phyloP scores from a whole-genome alignment of 768 basidiomycete species.

The Boletus rubroflammeus region DNA sequence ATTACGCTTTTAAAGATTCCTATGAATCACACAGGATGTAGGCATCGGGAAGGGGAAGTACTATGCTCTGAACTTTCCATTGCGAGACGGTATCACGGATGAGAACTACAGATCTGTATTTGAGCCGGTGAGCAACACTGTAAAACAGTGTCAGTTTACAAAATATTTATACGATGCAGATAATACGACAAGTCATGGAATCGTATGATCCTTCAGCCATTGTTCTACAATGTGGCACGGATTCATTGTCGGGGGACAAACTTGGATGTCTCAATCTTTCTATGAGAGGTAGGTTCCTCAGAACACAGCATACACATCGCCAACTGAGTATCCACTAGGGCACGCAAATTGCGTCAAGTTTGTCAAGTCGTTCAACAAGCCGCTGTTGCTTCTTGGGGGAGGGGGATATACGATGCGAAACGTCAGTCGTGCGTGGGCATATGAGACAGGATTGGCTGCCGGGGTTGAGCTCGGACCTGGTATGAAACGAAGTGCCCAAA shows the following conservation, averaged over 20 bases:
- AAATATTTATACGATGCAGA: constrained; percentile 43
- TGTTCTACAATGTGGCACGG: constrained; percentile 95
- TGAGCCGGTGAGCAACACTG: constrained; percentile 67
- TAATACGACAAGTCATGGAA: constrained; percentile 91
- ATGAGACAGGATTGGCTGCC: constrained; percentile 96
- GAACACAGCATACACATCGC: not conserved
- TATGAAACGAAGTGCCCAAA: constrained; percentile 31
- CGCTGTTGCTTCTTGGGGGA: constrained; percentile 90
- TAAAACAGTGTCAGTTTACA: not conserved
- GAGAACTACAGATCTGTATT: constrained; percentile 94
- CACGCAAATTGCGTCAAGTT: constrained; percentile 98
- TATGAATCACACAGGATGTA: constrained; percentile 57
- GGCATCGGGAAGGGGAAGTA: constrained; percentile 93
- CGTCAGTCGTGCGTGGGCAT: constrained; percentile 96
- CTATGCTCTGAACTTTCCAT: constrained; percentile 91
- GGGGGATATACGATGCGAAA: constrained; percentile 99
- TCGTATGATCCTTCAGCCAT: constrained; percentile 92
- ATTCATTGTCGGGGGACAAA: constrained; percentile 95
- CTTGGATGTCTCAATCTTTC: constrained; percentile 94
- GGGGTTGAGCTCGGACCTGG: constrained; percentile 89
- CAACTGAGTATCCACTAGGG: constrained; percentile 42
- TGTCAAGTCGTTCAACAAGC: constrained; percentile 94
- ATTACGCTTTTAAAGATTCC: constrained; percentile 1
- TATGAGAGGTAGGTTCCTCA: constrained; percentile 65
- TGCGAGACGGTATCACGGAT: constrained; percentile 93